Evolutionary conservation across 2,329 filamentous ascomycete species (phyloP).

Genomic region (Colletotrichum tamarilloi): DNA sequence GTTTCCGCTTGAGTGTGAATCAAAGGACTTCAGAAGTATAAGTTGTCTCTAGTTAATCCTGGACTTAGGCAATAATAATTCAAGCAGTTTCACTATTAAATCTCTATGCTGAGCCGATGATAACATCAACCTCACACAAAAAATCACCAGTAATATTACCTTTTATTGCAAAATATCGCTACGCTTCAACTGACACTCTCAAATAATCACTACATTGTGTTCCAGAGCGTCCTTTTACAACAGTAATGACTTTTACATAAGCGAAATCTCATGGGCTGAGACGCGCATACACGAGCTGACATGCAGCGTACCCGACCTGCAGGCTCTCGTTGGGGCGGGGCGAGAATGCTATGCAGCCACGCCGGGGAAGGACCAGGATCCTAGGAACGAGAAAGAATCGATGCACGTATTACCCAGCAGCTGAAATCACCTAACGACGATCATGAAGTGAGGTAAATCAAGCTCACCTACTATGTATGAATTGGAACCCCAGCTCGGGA

Average conservation of each 20-base stretch:
- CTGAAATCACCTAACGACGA: background rate
- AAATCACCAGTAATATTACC: too few species aligned
- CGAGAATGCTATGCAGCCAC: background rate
- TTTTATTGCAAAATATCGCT: too few species aligned
- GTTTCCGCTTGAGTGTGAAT: too few species aligned
- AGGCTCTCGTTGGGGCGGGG: background rate
- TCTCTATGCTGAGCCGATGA: too few species aligned
- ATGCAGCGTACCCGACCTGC: background rate
- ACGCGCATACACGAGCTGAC: conserved; percentile 29
- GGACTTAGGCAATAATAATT: too few species aligned
- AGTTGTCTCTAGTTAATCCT: too few species aligned
- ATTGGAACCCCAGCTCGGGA: background rate
- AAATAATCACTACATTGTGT: background rate
- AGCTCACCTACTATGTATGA: background rate
- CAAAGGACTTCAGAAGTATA: too few species aligned
- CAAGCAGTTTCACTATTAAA: too few species aligned
- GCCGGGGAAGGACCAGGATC: fast-evolving
- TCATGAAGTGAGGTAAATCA: too few species aligned
- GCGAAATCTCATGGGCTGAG: background rate
- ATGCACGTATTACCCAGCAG: background rate
- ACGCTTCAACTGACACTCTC: too few species aligned
- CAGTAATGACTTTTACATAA: background rate
- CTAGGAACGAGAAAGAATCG: too few species aligned
- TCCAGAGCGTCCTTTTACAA: background rate
- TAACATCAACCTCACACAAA: too few species aligned